These are phyloP conservation scores for Populus hybrid DNA, from an alignment of 441 rosid species.

Conservation along the genomic window DNA sequence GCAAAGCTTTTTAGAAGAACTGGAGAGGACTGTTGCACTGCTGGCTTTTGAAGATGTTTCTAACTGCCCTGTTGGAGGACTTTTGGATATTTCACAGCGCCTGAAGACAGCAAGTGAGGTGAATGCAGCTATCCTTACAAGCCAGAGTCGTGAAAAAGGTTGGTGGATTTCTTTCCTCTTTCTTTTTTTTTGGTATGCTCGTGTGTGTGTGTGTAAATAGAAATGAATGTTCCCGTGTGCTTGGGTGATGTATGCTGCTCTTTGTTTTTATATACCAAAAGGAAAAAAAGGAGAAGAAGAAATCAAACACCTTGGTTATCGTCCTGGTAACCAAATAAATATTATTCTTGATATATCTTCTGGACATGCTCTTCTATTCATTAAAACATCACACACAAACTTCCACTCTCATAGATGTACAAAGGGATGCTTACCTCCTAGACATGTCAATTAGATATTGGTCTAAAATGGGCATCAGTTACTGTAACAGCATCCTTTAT, in stretches of 20 bases:
- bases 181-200: background rate
- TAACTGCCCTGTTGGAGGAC: conserved; percentile 82
- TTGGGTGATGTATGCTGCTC: background rate
- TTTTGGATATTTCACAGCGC: conserved; percentile 82
- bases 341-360: no score
- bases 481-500: background rate
- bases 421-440: background rate
- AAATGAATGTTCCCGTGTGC: background rate
- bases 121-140: conserved; percentile 92
- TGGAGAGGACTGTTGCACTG: conserved; percentile 87
- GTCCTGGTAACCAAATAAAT: no score
- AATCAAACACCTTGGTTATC: no score
- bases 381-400: background rate
- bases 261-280: no score
- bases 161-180: background rate
- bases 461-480: background rate
- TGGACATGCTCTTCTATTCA: background rate
- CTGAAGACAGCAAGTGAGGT: conserved; percentile 92
- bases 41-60: conserved; percentile 88
- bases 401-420: background rate
- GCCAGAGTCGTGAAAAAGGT: conserved; percentile 99
- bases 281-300: no score
- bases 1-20: conserved; percentile 87
- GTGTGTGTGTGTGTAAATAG: background rate
- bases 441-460: background rate